Base-by-base conservation (phyloP, 306 rosid species). In the Ammopiptanthus mongolicus region DNA sequence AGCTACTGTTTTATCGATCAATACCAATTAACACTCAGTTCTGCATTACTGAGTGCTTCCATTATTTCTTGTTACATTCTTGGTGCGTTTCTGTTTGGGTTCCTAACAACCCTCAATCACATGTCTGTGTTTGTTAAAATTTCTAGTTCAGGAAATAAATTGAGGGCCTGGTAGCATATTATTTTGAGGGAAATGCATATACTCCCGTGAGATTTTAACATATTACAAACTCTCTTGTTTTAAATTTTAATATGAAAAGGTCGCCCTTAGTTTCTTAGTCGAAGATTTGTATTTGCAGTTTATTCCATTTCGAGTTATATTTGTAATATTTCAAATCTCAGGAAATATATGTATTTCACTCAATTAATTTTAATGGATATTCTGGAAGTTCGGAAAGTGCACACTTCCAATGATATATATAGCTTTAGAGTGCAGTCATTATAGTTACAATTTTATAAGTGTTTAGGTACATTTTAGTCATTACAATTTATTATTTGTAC, bases 331-430 rank as follows among this genome's bases (percentile, higher is more conserved):
- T 56, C 29, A 25, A 68, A 57, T 77, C 68, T 5, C 2, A 3
- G 75, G 33, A 77, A 77, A 21, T 56, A 56, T 44, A 56, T 46
- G 3, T 9, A 52, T 23, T 65, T 55, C 18, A 15, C 13, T 48
- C 56, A 48, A 23, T 18, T 61, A 41, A 23, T 15, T 77, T 70
- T 71, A 28, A 51, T 59, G 64, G 23, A 82, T 48, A 14, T 66
- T 44, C 39, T 73, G 33, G 4, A 29, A 11, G 29, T 48, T 42
- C 14, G 57, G 59, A 73, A 56, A 51, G 65, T 68, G 6, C 44
- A 59, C 55, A 41, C 46, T 53, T 80, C 72, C 55, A 71, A 52
- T 8, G 13, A 34, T 18, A 31, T 46, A 41, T 57, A 10, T 64
- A 46, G 72, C 29, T 53, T 25, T 21, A 17, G 52, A 64, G 75